These are phyloP conservation scores for Penicillium sp. DNA, from an alignment of 2,329 filamentous ascomycete genomes.

Conservation along the genomic window DNA sequence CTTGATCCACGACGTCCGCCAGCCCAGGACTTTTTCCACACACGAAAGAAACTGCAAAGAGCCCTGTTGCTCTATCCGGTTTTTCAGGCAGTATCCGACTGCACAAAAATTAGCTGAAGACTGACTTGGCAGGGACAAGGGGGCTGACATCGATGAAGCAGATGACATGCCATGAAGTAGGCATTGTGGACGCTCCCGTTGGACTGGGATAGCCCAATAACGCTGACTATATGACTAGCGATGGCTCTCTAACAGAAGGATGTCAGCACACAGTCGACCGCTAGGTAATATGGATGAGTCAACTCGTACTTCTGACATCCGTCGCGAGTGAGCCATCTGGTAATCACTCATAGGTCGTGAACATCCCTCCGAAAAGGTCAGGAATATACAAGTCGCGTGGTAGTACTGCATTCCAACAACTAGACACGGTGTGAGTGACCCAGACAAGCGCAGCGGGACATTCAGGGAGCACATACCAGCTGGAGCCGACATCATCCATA, in stretches of 20 bases:
- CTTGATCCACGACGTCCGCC: conserved; percentile 37
- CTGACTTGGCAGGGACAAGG: too few species aligned
- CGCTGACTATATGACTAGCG: conserved; percentile 31
- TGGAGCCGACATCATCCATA: conserved; percentile 41
- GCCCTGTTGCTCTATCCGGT: conserved; percentile 31
- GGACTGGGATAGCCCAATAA: conserved; percentile 36
- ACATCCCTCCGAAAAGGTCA: conserved; percentile 31
- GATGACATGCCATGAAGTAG: conserved; percentile 38
- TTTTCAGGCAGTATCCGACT: conserved; percentile 38
- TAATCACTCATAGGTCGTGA: conserved; percentile 29
- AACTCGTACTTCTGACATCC: conserved; percentile 31
- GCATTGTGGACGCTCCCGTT: conserved; percentile 39
- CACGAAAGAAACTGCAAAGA: conserved; percentile 30
- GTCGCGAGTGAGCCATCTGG: conserved; percentile 29
- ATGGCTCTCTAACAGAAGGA: conserved; percentile 28
- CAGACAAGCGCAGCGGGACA: background rate
- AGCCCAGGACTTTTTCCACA: conserved; percentile 34
- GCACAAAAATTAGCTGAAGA: conserved; percentile 1
- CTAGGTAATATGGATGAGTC: background rate
- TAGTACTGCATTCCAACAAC: conserved; percentile 45
- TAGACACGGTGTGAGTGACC: conserved; percentile 8
- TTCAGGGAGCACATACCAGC: conserved; percentile 28
- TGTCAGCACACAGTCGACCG: background rate
- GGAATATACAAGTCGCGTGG: conserved; percentile 35
- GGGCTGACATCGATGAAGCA: conserved; percentile 36